phyloP scores from a whole-genome alignment of 441 rosid species.

The Erysimum cheiri region DNA sequence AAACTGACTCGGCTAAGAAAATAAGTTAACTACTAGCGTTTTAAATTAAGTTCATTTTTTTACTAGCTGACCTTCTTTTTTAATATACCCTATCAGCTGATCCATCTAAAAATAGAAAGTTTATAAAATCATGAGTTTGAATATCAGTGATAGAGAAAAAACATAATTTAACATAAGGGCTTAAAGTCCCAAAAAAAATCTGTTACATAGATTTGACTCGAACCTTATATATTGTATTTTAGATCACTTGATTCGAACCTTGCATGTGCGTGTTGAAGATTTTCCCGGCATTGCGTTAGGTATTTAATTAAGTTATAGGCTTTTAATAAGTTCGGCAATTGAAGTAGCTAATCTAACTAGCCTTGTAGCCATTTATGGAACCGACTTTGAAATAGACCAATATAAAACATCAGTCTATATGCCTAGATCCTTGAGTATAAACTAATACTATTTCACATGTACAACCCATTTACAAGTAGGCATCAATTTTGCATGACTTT shows the following conservation, averaged over 20 bases:
- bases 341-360: conserved; percentile 32
- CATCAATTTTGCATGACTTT: conserved; percentile 42
- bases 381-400: conserved; percentile 30
- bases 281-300: conserved; percentile 38
- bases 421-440: conserved; percentile 12
- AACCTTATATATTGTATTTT: neutral
- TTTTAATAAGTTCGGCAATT: conserved; percentile 34
- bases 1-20: conserved; percentile 6
- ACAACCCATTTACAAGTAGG: conserved; percentile 26
- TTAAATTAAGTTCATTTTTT: neutral
- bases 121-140: neutral
- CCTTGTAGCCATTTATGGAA: conserved; percentile 33
- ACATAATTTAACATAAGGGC: neutral
- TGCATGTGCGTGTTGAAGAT: conserved; percentile 31
- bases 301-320: conserved; percentile 31
- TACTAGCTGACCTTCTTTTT: neutral
- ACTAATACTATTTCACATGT: conserved; percentile 31
- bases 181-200: neutral
- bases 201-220: neutral
- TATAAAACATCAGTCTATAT: conserved; percentile 34
- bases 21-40: neutral
- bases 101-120: neutral
- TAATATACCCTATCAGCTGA: no score
- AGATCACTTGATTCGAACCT: neutral
- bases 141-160: neutral